These are phyloP conservation scores for Nigrograna mackinnonii DNA, from an alignment of 2,329 filamentous ascomycete species.

Conservation along the genomic window DNA sequence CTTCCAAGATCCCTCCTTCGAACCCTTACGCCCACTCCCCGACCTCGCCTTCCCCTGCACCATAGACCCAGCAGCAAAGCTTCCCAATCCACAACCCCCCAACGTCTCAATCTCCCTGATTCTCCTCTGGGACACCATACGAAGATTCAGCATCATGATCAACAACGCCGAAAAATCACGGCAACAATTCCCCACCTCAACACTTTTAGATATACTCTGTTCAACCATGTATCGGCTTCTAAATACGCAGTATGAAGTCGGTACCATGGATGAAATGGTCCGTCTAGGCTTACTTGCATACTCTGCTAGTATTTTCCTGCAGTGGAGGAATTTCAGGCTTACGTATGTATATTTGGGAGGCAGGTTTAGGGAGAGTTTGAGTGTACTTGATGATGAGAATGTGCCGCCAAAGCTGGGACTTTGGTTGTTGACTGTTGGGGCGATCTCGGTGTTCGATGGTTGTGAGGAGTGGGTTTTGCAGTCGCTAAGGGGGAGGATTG, in stretches of 20 bases:
- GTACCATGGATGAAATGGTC: conserved; percentile 36
- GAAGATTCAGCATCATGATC: conserved; percentile 27
- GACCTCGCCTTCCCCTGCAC: not conserved
- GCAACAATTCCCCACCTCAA: conserved; percentile 18
- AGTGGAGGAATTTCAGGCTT: conserved; percentile 40
- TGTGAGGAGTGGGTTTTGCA: no score
- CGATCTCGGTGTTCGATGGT: no score
- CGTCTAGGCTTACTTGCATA: conserved; percentile 46
- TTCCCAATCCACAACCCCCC: no score
- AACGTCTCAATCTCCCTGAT: not conserved
- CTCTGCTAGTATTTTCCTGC: conserved; percentile 44
- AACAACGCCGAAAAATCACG: conserved; percentile 23
- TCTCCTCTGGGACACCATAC: conserved; percentile 23
- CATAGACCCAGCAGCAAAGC: no score
- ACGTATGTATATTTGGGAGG: no score
- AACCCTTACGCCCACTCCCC: conserved; percentile 14
- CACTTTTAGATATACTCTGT: conserved; percentile 36
- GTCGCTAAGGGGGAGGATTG: no score
- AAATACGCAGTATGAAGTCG: conserved; percentile 1
- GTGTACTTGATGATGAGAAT: no score
- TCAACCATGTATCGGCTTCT: conserved; percentile 48
- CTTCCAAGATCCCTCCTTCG: conserved; percentile 23
- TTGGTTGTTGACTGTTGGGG: no score
- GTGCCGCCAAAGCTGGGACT: no score
- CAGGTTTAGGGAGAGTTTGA: no score